Conservation (phyloP, 345 rosid species). For the Camelina hispida region DNA sequence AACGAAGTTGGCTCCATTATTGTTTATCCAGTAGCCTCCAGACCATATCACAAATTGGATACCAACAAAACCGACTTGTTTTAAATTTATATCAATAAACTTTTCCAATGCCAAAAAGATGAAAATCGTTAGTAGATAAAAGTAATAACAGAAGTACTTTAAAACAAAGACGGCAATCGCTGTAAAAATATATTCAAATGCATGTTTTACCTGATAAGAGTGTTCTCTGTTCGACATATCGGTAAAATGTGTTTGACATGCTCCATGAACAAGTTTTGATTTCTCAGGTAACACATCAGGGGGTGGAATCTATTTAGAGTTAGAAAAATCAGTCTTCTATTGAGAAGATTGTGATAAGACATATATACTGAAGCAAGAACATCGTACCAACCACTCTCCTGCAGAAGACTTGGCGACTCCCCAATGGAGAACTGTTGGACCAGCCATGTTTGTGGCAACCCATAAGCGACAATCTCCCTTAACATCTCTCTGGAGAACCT, state of each 20-base stretch:
- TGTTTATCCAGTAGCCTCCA: constrained; percentile 60
- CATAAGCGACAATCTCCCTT: constrained; percentile 50
- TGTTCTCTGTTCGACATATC: constrained; percentile 50
- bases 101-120: constrained; percentile 18
- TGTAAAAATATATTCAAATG: not conserved
- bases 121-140: constrained; percentile 15
- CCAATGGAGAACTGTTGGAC: constrained; percentile 65
- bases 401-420: constrained; percentile 56
- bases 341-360: constrained; percentile 3
- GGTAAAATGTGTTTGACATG: constrained; percentile 64
- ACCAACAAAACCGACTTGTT: constrained; percentile 53
- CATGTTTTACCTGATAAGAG: constrained; percentile 54
- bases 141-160: constrained; percentile 8
- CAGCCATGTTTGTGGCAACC: constrained; percentile 57
- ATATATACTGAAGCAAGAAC: constrained; percentile 27
- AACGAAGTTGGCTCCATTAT: constrained; percentile 57
- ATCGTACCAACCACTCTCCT: constrained; percentile 68
- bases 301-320: constrained; percentile 53
- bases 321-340: constrained; percentile 16
- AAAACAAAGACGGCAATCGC: not conserved
- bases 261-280: constrained; percentile 57
- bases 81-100: constrained; percentile 56
- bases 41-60: constrained; percentile 67
- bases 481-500: constrained; percentile 52
- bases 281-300: constrained; percentile 63